Conservation (phyloP, 306 rosid species). For the Lithocarpus polystachyus region DNA sequence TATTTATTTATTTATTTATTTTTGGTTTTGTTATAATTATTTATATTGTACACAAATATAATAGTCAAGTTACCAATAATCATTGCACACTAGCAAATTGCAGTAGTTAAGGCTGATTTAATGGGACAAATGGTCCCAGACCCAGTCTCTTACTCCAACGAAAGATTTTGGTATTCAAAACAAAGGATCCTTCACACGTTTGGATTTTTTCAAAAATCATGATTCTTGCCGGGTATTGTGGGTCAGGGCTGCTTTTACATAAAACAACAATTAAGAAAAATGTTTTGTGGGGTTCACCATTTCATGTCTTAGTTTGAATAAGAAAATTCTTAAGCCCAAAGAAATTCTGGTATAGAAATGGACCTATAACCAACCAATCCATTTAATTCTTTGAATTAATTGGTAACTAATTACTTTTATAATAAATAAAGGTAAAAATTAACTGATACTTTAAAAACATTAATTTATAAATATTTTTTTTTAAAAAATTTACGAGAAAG, state of each 20-base stretch:
- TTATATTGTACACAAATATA: no score
- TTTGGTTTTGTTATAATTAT: no score
- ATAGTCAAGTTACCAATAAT: background rate
- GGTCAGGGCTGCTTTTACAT: slow-evolving; percentile 20
- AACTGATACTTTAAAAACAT: no score
- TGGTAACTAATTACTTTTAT: no score
- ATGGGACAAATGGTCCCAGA: slow-evolving; percentile 1
- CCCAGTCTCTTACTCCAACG: background rate
- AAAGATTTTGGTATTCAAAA: slow-evolving; percentile 1
- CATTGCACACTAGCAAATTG: background rate
- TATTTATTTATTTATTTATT: no score
- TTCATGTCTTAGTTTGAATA: background rate
- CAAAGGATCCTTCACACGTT: slow-evolving; percentile 10
- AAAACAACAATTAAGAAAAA: background rate
- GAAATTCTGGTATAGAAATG: background rate
- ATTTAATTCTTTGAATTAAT: background rate
- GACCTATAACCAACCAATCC: background rate
- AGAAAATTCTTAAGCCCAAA: background rate
- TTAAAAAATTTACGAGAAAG: no score
- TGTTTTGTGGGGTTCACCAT: background rate
- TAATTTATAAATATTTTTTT: no score
- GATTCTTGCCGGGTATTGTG: slow-evolving; percentile 40
- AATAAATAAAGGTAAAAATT: no score
- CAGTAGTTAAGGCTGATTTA: slow-evolving; percentile 11
- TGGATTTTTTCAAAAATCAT: slow-evolving; percentile 25